Base-by-base conservation (phyloP, 1,139 yeast genomes). In the Hanseniaspora uvarum region DNA sequence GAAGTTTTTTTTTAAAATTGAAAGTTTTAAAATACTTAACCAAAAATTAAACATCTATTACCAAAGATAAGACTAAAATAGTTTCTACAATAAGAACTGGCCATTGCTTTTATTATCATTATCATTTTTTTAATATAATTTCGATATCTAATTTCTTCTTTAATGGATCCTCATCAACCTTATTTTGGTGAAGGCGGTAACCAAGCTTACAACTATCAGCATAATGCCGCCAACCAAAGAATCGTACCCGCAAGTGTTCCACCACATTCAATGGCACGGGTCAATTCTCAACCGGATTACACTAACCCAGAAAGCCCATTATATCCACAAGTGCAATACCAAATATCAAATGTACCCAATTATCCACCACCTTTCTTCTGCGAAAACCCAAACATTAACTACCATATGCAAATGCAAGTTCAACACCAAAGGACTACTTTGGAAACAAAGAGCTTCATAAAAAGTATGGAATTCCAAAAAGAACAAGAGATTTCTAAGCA, bases 401-500 rank as follows among this genome's bases (percentile, higher is more conserved):
- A 38, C 16, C 41, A 38, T 8, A 38, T 38, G 41, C 41, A 38
- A 23, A 38, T 38, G 41, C 45, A 40, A 16, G 31, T 16, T 16
- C 33, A 40, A 5, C 31, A 40, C 16, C 46, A 43, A 30, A 30
- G 46, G 31, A 18, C 36, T 8, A 12, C 26, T 6, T 19, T 43
- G 23, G 46, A 43, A 19, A 31, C 46, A 57, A 72, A 74, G 23
- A 76, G 94, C 2, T 73, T 82, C 39, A 66, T 75, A 28, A 82
- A 80, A 59, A 80, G 89, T 0, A 69, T 88, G 44, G 75, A 75
- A 43, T 73, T 86, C 31, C 77, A 82, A 56, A 70, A 80, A 2
- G 94, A 86, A 64, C 94, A 85, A 63, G 96, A 89, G 65, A 74
- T 77, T 41, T 85, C 96, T 1, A 83, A 83, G 60, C 96, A 88